Base-by-base conservation (phyloP, 495 filamentous ascomycete species). In the Penicillium bialowiezense region DNA sequence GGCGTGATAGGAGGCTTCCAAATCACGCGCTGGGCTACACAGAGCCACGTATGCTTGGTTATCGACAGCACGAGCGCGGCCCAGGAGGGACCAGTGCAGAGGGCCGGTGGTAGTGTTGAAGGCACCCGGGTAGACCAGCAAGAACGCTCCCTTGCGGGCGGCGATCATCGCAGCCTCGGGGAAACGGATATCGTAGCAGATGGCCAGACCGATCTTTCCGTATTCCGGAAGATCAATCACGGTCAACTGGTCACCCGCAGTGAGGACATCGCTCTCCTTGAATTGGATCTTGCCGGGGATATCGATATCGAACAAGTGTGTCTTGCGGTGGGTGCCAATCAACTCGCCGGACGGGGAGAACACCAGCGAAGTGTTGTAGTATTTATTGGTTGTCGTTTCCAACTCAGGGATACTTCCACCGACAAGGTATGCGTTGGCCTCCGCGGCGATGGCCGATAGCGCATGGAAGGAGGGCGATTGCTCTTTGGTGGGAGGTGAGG, bases 281-380 rank as follows among this genome's bases (percentile, higher is more conserved):
- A 99, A 99, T 12, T 62, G 84, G 65, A 99, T 96, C 66, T 89
- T 89, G 23, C 90, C 91, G 1, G 93, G 93, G 59, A 99, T 99
- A 65, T 92, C 87, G 58, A 99, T 99, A 72, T 99, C 93, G 72
- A 99, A 99, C n/a, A 99, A 78, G 64, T 99, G 93, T 15, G 93
- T 81, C 67, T 99, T 99, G 52, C 93, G 83, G 63, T 99, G 91
- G 2, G 82, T 88, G 3, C 84, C 89, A 8, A 97, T 76, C n/a
- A 97, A 74, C 7, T 75, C 64, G 1, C 93, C 93, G 1, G 77
- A 56, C 0, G 91, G 90, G 10, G 73, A 78, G 69, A 98, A 98
- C 1, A 87, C 83, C 26, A 98, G 77, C 7, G 79, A 85, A 7
- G 93, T 97, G 69, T 98, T 98, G 76, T 92, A 95, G 70, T 91